Percentiles rank a stretch among this genome's conserved stretches.
Evolutionary conservation across 306 rosid genomes (phyloP).

Genomic region (Acmispon strigosus): DNA sequence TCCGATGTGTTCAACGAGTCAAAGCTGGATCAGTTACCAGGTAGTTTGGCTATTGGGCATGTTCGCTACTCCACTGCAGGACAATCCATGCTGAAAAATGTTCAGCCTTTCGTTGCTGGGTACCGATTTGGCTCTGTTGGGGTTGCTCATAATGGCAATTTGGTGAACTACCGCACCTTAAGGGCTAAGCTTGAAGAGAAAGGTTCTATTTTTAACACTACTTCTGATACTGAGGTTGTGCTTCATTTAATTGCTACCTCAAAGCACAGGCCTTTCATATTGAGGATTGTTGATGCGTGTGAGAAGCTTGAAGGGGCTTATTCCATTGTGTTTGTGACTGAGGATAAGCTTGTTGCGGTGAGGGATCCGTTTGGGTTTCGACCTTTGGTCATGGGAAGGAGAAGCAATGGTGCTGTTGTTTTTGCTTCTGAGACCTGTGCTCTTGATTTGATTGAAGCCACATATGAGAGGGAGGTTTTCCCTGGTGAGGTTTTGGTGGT

Average conservation of each 20-base stretch:
- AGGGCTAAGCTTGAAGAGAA: conserved; percentile 66
- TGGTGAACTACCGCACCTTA: conserved; percentile 62
- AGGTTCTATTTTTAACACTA: conserved; percentile 87
- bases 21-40: conserved; percentile 73
- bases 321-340: conserved; percentile 78
- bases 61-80: conserved; percentile 94
- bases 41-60: conserved; percentile 74
- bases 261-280: conserved; percentile 64
- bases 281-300: conserved; percentile 87
- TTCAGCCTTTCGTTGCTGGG: conserved; percentile 93
- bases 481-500: conserved; percentile 94
- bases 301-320: conserved; percentile 88
- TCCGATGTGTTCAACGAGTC: conserved; percentile 75
- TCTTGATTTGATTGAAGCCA: conserved; percentile 90
- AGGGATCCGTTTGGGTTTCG: conserved; percentile 81
- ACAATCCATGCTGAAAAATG: conserved; percentile 83
- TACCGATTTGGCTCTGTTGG: conserved; percentile 94
- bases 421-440: conserved; percentile 98
- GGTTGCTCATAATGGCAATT: conserved; percentile 88
- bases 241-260: conserved; percentile 93
- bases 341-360: conserved; percentile 84
- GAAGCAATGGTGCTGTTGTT: conserved; percentile 88
- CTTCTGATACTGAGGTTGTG: conserved; percentile 91
- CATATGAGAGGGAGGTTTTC: conserved; percentile 80
- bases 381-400: conserved; percentile 91